Evolutionary conservation across 164 flowering plant species (phyloP).

Genomic region (Taxillus chinensis): DNA sequence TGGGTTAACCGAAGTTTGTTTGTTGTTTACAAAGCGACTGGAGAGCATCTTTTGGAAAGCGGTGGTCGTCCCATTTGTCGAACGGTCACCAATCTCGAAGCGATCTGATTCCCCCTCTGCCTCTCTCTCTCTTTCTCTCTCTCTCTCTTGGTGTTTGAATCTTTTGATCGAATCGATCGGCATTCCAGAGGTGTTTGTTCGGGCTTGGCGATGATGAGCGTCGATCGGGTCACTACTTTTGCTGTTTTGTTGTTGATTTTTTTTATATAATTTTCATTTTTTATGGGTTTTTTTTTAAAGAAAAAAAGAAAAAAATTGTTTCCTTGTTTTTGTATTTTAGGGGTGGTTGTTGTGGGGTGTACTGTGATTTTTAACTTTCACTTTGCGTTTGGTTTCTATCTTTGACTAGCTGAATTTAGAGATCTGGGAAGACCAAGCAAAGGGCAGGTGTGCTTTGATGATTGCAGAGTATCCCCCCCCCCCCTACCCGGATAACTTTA

Average conservation of each 20-base stretch:
- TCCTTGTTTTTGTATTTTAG: background rate
- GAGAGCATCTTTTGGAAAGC: constrained; percentile 71
- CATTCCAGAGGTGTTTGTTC: constrained; percentile 12
- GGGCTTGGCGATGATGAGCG: constrained; percentile 17
- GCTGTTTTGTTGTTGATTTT: background rate
- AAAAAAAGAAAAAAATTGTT: background rate
- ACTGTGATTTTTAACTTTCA: background rate
- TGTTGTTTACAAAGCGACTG: constrained; percentile 21
- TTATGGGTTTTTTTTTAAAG: background rate
- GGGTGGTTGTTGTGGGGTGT: background rate
- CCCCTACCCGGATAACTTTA: constrained; percentile 9
- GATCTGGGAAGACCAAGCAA: constrained; percentile 13
- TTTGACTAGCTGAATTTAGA: constrained; percentile 23
- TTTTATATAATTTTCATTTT: background rate
- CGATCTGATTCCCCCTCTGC: constrained; percentile 42
- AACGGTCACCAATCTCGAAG: constrained; percentile 46
- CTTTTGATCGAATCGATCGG: constrained; percentile 16
- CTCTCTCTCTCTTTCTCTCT: constrained; percentile 10
- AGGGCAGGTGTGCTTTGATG: constrained; percentile 32
- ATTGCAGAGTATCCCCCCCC: constrained; percentile 23
- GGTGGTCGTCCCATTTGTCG: constrained; percentile 54
- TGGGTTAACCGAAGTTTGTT: constrained; percentile 21
- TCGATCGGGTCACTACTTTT: constrained; percentile 14
- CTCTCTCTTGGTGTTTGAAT: constrained; percentile 10
- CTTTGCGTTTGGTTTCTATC: constrained; percentile 20